These are phyloP conservation scores for Hydrangea macrophylla DNA, from an alignment of 148 eudicot genomes.

Conservation along the genomic window DNA sequence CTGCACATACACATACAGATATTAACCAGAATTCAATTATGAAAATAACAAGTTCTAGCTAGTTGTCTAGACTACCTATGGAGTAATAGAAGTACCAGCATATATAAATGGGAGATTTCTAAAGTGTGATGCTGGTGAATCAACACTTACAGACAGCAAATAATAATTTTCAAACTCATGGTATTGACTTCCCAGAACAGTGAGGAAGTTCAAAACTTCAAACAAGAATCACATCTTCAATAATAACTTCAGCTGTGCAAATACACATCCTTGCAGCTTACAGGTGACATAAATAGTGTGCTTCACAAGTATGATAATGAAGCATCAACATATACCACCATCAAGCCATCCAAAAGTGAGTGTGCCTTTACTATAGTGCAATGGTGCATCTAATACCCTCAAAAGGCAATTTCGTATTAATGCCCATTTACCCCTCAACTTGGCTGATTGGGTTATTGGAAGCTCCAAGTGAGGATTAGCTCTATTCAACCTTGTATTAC, in stretches of 20 bases:
- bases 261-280: too few species aligned
- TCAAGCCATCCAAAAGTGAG: neutral
- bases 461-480: too few species aligned
- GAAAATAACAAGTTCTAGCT: neutral
- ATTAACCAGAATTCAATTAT: neutral
- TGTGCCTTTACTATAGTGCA: neutral
- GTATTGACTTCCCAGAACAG: too few species aligned
- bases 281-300: neutral
- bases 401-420: neutral
- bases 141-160: too few species aligned
- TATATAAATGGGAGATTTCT: too few species aligned
- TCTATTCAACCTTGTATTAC: too few species aligned
- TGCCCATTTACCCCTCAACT: neutral
- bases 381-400: neutral
- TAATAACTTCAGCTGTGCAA: neutral
- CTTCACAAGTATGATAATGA: neutral
- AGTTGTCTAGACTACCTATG: neutral
- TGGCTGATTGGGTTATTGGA: neutral
- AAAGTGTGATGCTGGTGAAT: too few species aligned
- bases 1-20: conserved; percentile 32
- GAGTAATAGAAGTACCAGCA: neutral
- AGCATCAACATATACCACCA: neutral
- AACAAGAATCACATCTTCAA: neutral
- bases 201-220: neutral
- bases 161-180: neutral